Evolutionary conservation across 163 green algal species (phyloP), one percentile per base, ranked within the genome.

Genomic region (Volvox carteri): DNA sequence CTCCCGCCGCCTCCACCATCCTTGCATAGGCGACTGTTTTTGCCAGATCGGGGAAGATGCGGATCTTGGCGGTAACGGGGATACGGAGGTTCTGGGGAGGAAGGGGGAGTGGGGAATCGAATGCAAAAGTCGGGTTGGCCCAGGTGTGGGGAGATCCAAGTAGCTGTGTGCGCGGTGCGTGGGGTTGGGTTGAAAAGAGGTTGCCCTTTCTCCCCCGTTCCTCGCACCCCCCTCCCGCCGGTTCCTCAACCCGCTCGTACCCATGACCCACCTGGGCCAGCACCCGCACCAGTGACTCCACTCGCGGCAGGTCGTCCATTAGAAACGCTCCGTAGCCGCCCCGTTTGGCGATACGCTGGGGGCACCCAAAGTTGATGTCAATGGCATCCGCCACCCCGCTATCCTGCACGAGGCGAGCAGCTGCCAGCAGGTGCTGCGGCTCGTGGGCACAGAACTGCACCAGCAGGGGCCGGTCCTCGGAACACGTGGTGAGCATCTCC

Each of bases 381-480:
- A 99, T 94, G 50, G 94, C 96, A 87, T 99, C 98, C 52, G 92
- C 95, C 25, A 96, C 41, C 11, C 68, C 83, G 37, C 19, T 37
- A 25, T 73, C 76, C 79, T 97, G 91, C 50, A 97, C 94, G 60
- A 96, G 44, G 44, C 90, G 91, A 1, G 95, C 97, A 14, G 92
- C 67, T 25, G 48, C 78, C 23, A 91, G 84, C 67, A 93, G 87
- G 6, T 92, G 95, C 23, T 96, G 89, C 0, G 97, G 97, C 91
- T 99, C 97, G 87, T 99, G 99, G 56, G 96, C 96, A 91, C 98
- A 99, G 86, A 99, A 99, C 95, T 99, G 98, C 39, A 96, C 96
- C 56, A 99, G 96, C 78, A 99, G 91, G 0, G 98, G 98, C 12
- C 97, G 93, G 90, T 98, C 97, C 5, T 87, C 93, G 0, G 86